Evolutionary conservation across 768 basidiomycete species (phyloP).

Genomic region (Naganishia onofrii): DNA sequence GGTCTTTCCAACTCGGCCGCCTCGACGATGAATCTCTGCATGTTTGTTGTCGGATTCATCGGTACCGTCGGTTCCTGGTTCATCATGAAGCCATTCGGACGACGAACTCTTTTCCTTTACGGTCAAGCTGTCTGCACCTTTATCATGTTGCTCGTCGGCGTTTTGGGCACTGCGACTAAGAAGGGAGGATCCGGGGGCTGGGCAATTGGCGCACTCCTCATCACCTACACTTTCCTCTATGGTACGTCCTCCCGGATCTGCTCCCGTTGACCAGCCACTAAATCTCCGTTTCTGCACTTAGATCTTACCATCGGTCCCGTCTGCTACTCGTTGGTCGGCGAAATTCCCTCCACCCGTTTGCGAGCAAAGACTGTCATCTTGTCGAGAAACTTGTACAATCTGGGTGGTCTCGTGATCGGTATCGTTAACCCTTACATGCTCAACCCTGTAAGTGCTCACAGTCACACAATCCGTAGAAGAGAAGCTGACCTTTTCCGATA

Average conservation of each 20-base stretch:
- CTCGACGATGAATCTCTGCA: slow-evolving; percentile 36
- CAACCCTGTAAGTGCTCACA: slow-evolving; percentile 29
- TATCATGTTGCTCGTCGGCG: slow-evolving; percentile 43
- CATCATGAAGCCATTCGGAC: slow-evolving; percentile 42
- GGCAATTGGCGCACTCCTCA: slow-evolving; percentile 35
- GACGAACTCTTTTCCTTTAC: slow-evolving; percentile 37
- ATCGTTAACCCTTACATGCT: slow-evolving; percentile 45
- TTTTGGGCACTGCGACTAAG: slow-evolving; percentile 27
- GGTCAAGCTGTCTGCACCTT: slow-evolving; percentile 31
- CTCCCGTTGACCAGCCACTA: slow-evolving; percentile 27
- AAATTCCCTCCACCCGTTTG: slow-evolving; percentile 41
- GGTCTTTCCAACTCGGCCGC: slow-evolving; percentile 26
- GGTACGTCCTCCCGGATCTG: not conserved
- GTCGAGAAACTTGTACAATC: slow-evolving; percentile 37
- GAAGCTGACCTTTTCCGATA: slow-evolving; percentile 31
- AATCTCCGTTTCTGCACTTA: not conserved
- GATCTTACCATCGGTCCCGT: slow-evolving; percentile 43
- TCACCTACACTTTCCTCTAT: slow-evolving; percentile 39
- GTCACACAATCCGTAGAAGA: too few species aligned
- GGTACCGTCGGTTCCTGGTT: slow-evolving; percentile 44
- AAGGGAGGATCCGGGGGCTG: slow-evolving; percentile 25
- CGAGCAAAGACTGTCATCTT: slow-evolving; percentile 46
- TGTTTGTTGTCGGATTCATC: slow-evolving; percentile 36
- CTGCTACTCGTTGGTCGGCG: slow-evolving; percentile 41
- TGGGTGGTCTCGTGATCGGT: slow-evolving; percentile 33